These are phyloP conservation scores for Melaleuca alternifolia DNA, from an alignment of 345 rosid species.

Conservation along the genomic window DNA sequence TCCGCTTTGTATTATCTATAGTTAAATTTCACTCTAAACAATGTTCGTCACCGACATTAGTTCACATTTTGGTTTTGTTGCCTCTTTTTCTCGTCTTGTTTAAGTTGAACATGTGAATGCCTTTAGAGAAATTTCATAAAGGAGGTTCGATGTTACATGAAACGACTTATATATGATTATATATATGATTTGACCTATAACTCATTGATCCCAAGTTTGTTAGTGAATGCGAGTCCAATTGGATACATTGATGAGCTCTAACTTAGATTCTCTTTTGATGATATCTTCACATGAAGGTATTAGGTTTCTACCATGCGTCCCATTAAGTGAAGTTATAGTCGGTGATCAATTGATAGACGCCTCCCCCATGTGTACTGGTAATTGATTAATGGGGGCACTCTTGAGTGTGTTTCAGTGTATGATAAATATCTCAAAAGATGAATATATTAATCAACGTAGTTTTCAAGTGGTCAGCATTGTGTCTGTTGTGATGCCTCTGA, in stretches of 20 bases:
- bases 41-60: not conserved
- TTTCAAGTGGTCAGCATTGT: not conserved
- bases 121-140: not conserved
- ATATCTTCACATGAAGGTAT: not conserved
- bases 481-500: not conserved
- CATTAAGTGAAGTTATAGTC: not conserved
- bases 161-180: not conserved
- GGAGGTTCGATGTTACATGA: not conserved
- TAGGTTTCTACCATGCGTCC: not conserved
- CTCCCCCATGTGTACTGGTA: not conserved
- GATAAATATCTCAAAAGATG: not conserved
- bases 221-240: too few relatives aligned
- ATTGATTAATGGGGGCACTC: not conserved
- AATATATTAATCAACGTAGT: not conserved
- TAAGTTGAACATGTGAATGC: not conserved
- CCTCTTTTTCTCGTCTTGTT: not conserved
- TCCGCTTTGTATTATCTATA: not conserved
- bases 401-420: not conserved
- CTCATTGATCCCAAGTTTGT: not conserved
- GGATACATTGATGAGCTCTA: too few relatives aligned
- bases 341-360: not conserved
- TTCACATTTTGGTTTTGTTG: not conserved
- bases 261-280: not conserved
- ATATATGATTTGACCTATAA: not conserved
- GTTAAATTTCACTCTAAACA: not conserved